Base-by-base conservation (phyloP, 768 basidiomycete genomes). In the Nidularia pulvinata region DNA sequence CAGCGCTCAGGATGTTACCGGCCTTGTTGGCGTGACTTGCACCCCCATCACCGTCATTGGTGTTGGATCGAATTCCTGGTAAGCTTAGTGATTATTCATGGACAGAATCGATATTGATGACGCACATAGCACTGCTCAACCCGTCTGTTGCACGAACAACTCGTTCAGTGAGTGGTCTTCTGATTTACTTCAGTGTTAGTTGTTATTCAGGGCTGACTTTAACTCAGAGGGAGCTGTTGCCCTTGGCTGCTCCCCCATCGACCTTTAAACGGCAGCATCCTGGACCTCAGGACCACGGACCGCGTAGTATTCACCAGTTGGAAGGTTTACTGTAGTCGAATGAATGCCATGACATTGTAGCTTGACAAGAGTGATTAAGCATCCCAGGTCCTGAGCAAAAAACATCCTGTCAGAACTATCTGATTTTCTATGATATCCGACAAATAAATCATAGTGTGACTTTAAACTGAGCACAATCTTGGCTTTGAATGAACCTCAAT, bases 11-110 rank as follows among this genome's bases (percentile, higher is more conserved):
- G 50, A 51, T 33, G 36, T 44, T 33, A 51, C 14, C 50, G 22
- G 11, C 25, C 33, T 51, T 11, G 42, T 51, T 32, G 50, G 50
- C 25, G 50, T 33, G 6, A 51, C 13, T 39, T 51, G 50, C 50
- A 44, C 37, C 11, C 50, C 50, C 42, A 51, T 51, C 36, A 44
- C 37, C 16, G 42, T 19, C 42, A n/a, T 51, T 16, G 50, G 50
- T 32, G 42, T 32, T 44, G 50, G 45, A n/a, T 3, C n/a, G n/a
- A 6, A 25, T 6, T 46, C 45, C 10, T 46, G 45, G 45, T 46
- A 46, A n/a, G 45, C 10, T 10, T 30, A 4, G 3, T 46, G 2
- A 25, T 46, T 9, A 14, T 25, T 46, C 45, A 10, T 25, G 3
- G 45, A n/a, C 10, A 42, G 39, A 16, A 42, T 16, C 39, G 11